phyloP scores from a whole-genome alignment of 2,329 filamentous ascomycete species.

The Hymenoscyphus albidus region DNA sequence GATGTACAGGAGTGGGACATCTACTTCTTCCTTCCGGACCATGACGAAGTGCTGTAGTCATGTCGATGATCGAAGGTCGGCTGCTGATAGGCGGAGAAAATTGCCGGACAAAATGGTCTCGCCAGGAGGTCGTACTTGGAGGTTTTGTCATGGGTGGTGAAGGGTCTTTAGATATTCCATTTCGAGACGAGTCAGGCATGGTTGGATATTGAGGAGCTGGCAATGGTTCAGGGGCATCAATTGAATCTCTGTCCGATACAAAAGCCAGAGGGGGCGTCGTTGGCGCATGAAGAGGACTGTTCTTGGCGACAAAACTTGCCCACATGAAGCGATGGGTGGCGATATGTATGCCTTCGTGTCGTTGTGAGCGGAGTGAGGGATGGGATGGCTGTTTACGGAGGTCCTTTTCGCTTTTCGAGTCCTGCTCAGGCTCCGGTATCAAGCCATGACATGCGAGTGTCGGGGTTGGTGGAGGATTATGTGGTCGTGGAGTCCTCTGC shows the following conservation, averaged over 20 bases:
- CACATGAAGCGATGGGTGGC: conserved; percentile 32
- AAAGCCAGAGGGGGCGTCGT: conserved; percentile 23
- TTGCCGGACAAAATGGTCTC: conserved; percentile 21
- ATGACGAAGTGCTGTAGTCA: conserved; percentile 23
- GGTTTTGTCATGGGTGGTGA: conserved; percentile 10
- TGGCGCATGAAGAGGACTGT: conserved; percentile 10
- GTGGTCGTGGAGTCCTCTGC: conserved; percentile 11
- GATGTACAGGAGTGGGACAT: conserved; percentile 17
- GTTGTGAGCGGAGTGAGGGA: conserved; percentile 20
- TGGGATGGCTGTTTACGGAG: conserved; percentile 18
- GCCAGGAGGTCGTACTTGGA: conserved; percentile 23
- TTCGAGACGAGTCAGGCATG: conserved; percentile 4
- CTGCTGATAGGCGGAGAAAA: conserved; percentile 21
- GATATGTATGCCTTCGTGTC: conserved; percentile 5
- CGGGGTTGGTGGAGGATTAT: conserved; percentile 27
- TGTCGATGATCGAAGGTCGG: conserved; percentile 22
- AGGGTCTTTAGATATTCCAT: background rate
- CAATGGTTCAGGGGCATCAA: conserved; percentile 19
- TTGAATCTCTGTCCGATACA: conserved; percentile 23
- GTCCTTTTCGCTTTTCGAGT: conserved; percentile 10
- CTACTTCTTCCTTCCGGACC: conserved; percentile 17
- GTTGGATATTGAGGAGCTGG: conserved; percentile 13
- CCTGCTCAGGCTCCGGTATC: conserved; percentile 24
- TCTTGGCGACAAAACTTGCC: conserved; percentile 26
- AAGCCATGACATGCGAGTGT: conserved; percentile 28